Conservation (phyloP, 177 flowering plant species). For the Vitis hybrid region DNA sequence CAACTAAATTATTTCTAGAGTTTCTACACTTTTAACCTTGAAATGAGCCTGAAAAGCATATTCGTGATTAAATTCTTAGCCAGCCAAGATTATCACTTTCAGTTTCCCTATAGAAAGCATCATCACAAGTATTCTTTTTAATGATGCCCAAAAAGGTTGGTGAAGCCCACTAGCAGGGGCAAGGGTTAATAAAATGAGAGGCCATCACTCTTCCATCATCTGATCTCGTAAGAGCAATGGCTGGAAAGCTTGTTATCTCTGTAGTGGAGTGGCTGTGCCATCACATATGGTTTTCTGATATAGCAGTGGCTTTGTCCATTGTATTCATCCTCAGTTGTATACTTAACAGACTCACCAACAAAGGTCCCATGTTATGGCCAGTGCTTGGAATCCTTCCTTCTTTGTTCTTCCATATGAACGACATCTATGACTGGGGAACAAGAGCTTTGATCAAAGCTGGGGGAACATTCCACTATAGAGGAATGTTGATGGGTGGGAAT, state of each 20-base stretch:
- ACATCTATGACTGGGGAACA: constrained; percentile 39
- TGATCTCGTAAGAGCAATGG: background rate
- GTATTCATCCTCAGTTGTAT: constrained; percentile 37
- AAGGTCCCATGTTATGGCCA: constrained; percentile 74
- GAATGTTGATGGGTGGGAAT: constrained; percentile 35
- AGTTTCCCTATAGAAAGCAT: too few relatives aligned
- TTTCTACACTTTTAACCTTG: too few relatives aligned
- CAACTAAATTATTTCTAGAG: too few relatives aligned
- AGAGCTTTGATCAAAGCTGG: constrained; percentile 21
- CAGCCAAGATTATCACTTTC: too few relatives aligned
- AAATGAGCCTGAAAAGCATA: too few relatives aligned
- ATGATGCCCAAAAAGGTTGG: too few relatives aligned
- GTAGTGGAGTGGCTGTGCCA: constrained; percentile 5
- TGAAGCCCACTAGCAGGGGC: too few relatives aligned
- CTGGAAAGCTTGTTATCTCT: background rate
- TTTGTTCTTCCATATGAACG: constrained; percentile 27
- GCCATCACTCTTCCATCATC: too few relatives aligned
- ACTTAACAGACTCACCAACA: constrained; percentile 33
- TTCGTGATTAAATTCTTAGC: too few relatives aligned
- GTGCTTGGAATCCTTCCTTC: constrained; percentile 55
- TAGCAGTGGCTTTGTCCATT: constrained; percentile 35
- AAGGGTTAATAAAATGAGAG: too few relatives aligned
- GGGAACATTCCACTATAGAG: constrained; percentile 45
- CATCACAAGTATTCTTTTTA: too few relatives aligned
- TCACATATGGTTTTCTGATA: constrained; percentile 25